Base-by-base conservation (phyloP, 805 yeast species). In the Candida stauntonica region DNA sequence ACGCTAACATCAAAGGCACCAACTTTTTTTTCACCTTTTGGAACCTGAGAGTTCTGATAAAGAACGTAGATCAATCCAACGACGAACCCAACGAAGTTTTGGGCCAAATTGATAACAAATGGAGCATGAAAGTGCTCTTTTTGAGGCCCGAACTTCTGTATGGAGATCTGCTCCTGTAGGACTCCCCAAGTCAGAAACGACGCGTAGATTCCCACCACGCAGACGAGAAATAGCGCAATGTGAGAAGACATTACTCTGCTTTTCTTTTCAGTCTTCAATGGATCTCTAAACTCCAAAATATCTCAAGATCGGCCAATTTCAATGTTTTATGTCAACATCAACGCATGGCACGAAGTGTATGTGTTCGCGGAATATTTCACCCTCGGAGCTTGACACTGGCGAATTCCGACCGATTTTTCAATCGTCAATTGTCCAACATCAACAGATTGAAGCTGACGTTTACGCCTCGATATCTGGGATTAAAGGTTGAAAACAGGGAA, bases 161-260 rank as follows among this genome's bases (percentile, higher is more conserved):
- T 77, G 12, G 88, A 73, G 47, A 93, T 77, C 33, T 91, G 79
- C 60, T 93, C 99, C 56, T 93, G 98, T 11, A 93, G 73, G 26
- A 86, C 73, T 0, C 95, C 88, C 99, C 99, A 93, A 2, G 91
- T 72, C 19, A 93, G 64, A 52, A 93, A 93, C 34, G 96, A 82
- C 2, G 76, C 77, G 55, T 93, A 93, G 26, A 93, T 85, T 0
- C 97, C 97, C 2, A 39, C 40, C 1, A 64, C 58, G 32, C 67
- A 63, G n/a, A 58, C 36, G 5, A 54, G 15, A 20, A 66, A 36
- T 4, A 31, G 45, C 12, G 14, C 29, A 4, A 36, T 21, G 5
- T 38, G 23, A 16, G 45, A 38, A 5, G 31, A 4, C 45, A 41
- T 41, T 26, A 13, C 19, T 23, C 15, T 24, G 21, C 9, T 9